Evolutionary conservation across 306 rosid genomes (phyloP).

Genomic region (Aeschynomene evenia): DNA sequence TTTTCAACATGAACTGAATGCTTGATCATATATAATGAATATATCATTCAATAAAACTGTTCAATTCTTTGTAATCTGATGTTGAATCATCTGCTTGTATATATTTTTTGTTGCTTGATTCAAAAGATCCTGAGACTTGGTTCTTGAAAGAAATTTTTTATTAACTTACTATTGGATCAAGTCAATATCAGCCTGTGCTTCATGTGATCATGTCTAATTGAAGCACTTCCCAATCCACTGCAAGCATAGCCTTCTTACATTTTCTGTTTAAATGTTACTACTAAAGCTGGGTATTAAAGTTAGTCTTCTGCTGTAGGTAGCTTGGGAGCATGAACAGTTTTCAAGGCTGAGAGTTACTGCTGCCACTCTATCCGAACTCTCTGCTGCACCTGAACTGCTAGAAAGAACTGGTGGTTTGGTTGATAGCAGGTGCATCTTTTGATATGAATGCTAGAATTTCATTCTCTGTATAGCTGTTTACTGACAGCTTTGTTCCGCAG

Average conservation of each 20-base stretch:
- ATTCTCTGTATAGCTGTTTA: slow-evolving; percentile 26
- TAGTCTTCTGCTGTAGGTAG: slow-evolving; percentile 75
- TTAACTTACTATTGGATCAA: neutral
- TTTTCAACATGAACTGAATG: neutral
- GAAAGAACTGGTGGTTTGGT: slow-evolving; percentile 85
- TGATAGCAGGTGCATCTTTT: slow-evolving; percentile 70
- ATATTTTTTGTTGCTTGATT: neutral
- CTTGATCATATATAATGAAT: neutral
- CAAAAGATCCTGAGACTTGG: slow-evolving; percentile 14
- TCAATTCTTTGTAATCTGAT: neutral
- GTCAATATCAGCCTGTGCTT: slow-evolving; percentile 9
- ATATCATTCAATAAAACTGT: neutral
- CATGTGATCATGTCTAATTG: neutral
- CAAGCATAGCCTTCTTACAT: slow-evolving; percentile 2
- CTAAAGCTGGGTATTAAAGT: slow-evolving; percentile 42
- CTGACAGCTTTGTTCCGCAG: slow-evolving; percentile 61
- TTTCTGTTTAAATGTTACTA: slow-evolving; percentile 13
- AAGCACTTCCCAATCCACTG: slow-evolving; percentile 1
- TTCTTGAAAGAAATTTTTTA: slow-evolving; percentile 17
- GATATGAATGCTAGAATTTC: slow-evolving; percentile 25
- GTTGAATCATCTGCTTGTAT: neutral
- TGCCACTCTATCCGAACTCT: slow-evolving; percentile 82
- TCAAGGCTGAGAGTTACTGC: slow-evolving; percentile 98
- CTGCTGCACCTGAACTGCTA: slow-evolving; percentile 78
- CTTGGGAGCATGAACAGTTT: slow-evolving; percentile 99